A percentile compares a stretch with the other conserved stretches of the same genome.
Evolutionary conservation across 1,284 basidiomycete genomes (phyloP).

Genomic region (Cutaneotrichosporon spelunceum): DNA sequence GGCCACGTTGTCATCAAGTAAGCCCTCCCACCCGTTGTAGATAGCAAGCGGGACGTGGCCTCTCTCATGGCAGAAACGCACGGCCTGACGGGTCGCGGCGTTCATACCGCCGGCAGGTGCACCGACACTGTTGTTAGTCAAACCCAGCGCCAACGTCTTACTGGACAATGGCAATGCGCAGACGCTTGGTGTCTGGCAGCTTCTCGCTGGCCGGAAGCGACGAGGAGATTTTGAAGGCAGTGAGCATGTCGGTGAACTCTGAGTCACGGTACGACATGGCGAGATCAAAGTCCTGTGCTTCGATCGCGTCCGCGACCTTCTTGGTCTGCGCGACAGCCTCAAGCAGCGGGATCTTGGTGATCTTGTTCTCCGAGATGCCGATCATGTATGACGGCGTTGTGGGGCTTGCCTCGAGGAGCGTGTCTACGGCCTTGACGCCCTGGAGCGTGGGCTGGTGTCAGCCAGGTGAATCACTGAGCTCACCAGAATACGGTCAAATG

Average conservation of each 20-base stretch:
- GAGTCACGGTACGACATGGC: slow-evolving; percentile 87
- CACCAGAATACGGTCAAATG: slow-evolving; percentile 87
- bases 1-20: slow-evolving; percentile 82
- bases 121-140: slow-evolving; percentile 64
- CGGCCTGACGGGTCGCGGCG: slow-evolving; percentile 89
- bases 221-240: slow-evolving; percentile 76
- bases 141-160: slow-evolving; percentile 53
- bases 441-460: slow-evolving; percentile 77
- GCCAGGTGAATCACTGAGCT: slow-evolving; percentile 26
- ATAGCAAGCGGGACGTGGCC: slow-evolving; percentile 89
- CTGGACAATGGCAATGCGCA: slow-evolving; percentile 91
- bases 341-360: slow-evolving; percentile 83
- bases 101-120: slow-evolving; percentile 99
- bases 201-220: slow-evolving; percentile 61
- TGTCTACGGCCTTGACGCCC: slow-evolving; percentile 88
- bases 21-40: slow-evolving; percentile 91
- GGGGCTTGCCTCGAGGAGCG: slow-evolving; percentile 81
- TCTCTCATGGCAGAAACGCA: slow-evolving; percentile 85
- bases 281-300: slow-evolving; percentile 75
- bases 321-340: slow-evolving; percentile 89
- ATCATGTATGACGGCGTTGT: slow-evolving; percentile 97
- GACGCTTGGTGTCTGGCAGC: slow-evolving; percentile 66
- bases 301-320: slow-evolving; percentile 78
- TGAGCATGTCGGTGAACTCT: slow-evolving; percentile 82
- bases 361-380: slow-evolving; percentile 92